These are phyloP conservation scores for Fagopyrum esculentum DNA, from an alignment of 148 eudicot genomes.

Conservation along the genomic window DNA sequence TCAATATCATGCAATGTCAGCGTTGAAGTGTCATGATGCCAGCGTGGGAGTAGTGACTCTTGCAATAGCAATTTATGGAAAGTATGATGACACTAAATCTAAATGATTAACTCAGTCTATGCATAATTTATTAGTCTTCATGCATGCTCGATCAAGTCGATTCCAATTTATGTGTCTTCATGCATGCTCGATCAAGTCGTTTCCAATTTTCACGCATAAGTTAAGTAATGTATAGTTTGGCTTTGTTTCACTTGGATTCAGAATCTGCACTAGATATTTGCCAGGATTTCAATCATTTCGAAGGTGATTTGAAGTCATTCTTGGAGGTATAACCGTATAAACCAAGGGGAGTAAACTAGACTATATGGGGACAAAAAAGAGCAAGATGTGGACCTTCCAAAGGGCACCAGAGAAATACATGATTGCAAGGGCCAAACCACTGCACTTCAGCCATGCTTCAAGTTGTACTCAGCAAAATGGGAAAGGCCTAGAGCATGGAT, in stretches of 20 bases:
- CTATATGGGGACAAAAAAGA: background rate
- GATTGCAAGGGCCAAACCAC: background rate
- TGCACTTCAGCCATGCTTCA: no score
- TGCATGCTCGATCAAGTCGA: background rate
- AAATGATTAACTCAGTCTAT: background rate
- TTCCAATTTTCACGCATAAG: no score
- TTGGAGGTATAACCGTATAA: no score
- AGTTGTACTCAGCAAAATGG: no score
- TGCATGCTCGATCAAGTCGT: no score
- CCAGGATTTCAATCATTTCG: background rate
- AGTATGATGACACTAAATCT: background rate
- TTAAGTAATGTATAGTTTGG: background rate
- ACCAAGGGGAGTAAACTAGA: background rate
- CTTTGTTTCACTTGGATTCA: background rate
- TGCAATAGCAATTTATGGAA: background rate
- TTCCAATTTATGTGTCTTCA: background rate
- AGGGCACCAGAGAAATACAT: background rate
- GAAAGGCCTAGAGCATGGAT: no score
- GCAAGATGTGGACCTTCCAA: background rate
- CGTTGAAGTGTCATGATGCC: background rate
- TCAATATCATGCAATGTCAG: background rate
- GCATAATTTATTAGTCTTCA: background rate
- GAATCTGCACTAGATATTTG: background rate
- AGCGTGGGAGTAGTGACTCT: background rate
- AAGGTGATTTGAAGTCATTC: background rate